Evolutionary conservation across 257 asterid species (phyloP).

Genomic region (Salvia hispanica): DNA sequence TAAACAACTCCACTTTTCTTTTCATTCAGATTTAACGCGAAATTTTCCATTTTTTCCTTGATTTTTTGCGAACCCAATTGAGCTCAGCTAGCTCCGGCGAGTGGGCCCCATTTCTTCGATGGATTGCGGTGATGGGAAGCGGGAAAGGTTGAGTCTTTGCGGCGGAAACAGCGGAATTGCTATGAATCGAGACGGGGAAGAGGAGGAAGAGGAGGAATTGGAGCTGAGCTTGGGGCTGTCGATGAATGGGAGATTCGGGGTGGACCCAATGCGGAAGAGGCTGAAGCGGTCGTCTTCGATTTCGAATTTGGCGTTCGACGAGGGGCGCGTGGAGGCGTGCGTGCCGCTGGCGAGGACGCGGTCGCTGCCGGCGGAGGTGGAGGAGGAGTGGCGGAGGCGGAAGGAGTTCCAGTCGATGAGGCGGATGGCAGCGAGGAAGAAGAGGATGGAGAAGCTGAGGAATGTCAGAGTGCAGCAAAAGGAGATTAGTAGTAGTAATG

Average conservation of each 20-base stretch:
- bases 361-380: slow-evolving; percentile 61
- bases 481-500: background rate
- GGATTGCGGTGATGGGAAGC: slow-evolving; percentile 42
- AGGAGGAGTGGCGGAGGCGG: slow-evolving; percentile 60
- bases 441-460: slow-evolving; percentile 68
- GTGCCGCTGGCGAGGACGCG: slow-evolving; percentile 59
- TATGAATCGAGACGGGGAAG: slow-evolving; percentile 2
- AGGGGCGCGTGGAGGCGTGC: slow-evolving; percentile 35
- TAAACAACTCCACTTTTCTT: background rate
- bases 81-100: slow-evolving; percentile 19
- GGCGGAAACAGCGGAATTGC: slow-evolving; percentile 30
- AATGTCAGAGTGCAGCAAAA: slow-evolving; percentile 36
- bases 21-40: slow-evolving; percentile 7
- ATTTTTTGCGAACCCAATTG: slow-evolving; percentile 17
- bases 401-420: slow-evolving; percentile 64
- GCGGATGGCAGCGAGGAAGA: slow-evolving; percentile 75
- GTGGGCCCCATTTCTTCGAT: slow-evolving; percentile 19
- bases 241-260: slow-evolving; percentile 75
- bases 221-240: slow-evolving; percentile 83
- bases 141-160: slow-evolving; percentile 28
- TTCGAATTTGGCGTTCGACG: slow-evolving; percentile 34
- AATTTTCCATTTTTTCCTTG: background rate
- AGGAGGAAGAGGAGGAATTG: slow-evolving; percentile 37
- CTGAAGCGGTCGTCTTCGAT: slow-evolving; percentile 65
- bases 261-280: slow-evolving; percentile 60